Conservation (phyloP, 2,329 filamentous ascomycete species). For the Monosporascus cannonballus region DNA sequence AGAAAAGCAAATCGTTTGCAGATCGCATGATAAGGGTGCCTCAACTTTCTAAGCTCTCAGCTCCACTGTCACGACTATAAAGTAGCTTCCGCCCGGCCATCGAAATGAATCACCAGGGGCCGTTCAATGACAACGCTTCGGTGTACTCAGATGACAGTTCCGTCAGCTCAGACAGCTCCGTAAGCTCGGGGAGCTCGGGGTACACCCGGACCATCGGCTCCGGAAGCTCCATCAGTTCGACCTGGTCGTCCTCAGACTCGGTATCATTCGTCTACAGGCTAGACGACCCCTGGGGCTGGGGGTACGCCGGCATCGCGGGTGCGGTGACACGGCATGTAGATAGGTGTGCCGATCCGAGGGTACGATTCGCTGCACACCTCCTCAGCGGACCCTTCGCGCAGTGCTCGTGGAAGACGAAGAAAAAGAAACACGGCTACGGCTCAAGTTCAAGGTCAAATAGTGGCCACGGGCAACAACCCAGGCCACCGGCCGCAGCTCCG, state of each 20-base stretch:
- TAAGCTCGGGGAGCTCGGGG: conserved; percentile 12
- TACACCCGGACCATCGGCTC: conserved; percentile 4
- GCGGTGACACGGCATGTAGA: conserved; percentile 23
- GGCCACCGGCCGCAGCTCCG: background rate
- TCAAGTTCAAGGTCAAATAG: too few relatives aligned
- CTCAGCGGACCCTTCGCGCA: conserved; percentile 25
- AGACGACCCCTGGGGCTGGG: conserved; percentile 17
- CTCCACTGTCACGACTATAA: background rate
- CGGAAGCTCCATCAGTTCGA: conserved; percentile 14
- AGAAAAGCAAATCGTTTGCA: background rate
- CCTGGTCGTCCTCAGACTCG: conserved; percentile 22
- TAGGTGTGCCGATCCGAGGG: conserved; percentile 15
- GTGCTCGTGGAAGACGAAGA: conserved; percentile 10
- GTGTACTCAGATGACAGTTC: conserved; percentile 5
- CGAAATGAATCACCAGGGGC: background rate
- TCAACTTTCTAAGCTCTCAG: too few relatives aligned
- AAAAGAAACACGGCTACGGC: conserved; percentile 8
- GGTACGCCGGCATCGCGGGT: conserved; percentile 19
- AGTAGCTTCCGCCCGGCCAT: background rate
- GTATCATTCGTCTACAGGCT: conserved; percentile 21
- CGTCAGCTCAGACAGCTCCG: conserved; percentile 13
- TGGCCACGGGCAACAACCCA: too few relatives aligned
- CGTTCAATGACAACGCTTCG: background rate
- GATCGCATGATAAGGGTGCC: background rate
- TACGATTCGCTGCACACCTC: conserved; percentile 22